Evolutionary conservation across 2,329 filamentous ascomycete species (phyloP), one percentile per base, ranked within the genome.

Genomic region (Seiridium unicorne): DNA sequence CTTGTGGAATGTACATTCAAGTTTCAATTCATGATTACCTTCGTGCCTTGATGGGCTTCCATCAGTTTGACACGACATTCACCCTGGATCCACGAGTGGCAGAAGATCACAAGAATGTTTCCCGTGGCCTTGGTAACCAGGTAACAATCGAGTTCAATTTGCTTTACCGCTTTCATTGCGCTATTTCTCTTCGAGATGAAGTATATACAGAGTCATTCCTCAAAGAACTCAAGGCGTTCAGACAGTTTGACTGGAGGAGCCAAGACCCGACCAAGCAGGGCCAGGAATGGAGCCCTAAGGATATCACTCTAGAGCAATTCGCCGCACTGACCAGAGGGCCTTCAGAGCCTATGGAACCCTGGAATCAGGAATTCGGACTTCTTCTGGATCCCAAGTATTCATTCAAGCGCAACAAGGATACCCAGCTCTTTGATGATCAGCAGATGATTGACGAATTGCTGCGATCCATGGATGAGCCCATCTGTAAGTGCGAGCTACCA

Each of bases 71-170:
- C 62, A 85, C 79, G 60, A 77, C 81, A 62, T 89, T 85, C 84
- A 86, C 82, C 6, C 74, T 90, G 4, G 85, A 90, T 61, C 87
- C 87, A 1, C 81, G 87, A 26, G 18, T 26, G 18, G 18, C 18
- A 26, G 18, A 26, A 26, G 18, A 78, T 57, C 71, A 73, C 4
- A 73, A 81, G 32, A 79, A 80, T 7, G 78, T 83, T 1, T 76
- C 81, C 0, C 76, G 84, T 51, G 87, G 84, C 2, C 79, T 85
- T 3, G 87, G 87, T 9, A 89, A 90, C 66, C 85, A 89, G 65
- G 86, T 89, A 47, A 87, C 83, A 46, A 86, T 85, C 3, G 87
- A 89, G 69, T 89, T 90, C 73, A 89, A 89, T 62, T 75, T 89
- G 34, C 76, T 89, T 1, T 89, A 89, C 67, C 78, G 87, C 35